phyloP scores from a whole-genome alignment of 805 yeast genomes.

The Starmerella tilneyi region DNA sequence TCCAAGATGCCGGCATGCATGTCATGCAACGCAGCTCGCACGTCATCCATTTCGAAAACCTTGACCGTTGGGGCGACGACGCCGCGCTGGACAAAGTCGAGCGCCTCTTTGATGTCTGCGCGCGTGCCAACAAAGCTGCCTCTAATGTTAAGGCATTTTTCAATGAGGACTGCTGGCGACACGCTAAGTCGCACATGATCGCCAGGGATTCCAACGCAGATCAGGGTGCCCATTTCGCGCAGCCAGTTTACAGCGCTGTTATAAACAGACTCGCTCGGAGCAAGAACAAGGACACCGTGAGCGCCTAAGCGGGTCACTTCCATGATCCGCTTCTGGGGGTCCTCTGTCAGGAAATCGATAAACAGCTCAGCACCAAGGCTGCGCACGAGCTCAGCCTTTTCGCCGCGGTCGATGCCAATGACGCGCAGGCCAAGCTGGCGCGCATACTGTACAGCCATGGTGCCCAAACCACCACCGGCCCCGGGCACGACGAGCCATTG shows the following conservation, averaged over 20 bases:
- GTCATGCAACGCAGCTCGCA: conserved; percentile 34
- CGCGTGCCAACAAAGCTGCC: conserved; percentile 56
- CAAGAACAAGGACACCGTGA: conserved; percentile 60
- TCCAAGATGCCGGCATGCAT: conserved; percentile 55
- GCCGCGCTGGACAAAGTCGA: conserved; percentile 40
- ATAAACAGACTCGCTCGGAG: conserved; percentile 40
- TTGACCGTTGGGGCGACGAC: conserved; percentile 47
- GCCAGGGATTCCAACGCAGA: conserved; percentile 54
- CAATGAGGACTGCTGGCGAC: conserved; percentile 34
- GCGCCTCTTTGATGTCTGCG: conserved; percentile 50
- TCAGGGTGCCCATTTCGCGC: conserved; percentile 48
- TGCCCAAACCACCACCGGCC: conserved; percentile 66
- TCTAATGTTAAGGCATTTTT: conserved; percentile 35
- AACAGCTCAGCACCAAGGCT: conserved; percentile 54
- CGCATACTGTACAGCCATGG: conserved; percentile 66
- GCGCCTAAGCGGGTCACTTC: conserved; percentile 51
- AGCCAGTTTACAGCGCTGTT: conserved; percentile 22
- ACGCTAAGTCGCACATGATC: conserved; percentile 47
- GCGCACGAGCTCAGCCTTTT: conserved; percentile 45
- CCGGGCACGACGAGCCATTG: conserved; percentile 69
- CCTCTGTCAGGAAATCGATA: conserved; percentile 44
- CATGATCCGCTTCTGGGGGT: conserved; percentile 26
- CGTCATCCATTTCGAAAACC: conserved; percentile 40
- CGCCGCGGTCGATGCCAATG: conserved; percentile 67
- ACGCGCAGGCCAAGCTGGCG: conserved; percentile 65